Percentiles rank a stretch among this genome's conserved stretches.
phyloP scores from a whole-genome alignment of 2,329 filamentous ascomycete genomes.

The Xylariaceae sp. region DNA sequence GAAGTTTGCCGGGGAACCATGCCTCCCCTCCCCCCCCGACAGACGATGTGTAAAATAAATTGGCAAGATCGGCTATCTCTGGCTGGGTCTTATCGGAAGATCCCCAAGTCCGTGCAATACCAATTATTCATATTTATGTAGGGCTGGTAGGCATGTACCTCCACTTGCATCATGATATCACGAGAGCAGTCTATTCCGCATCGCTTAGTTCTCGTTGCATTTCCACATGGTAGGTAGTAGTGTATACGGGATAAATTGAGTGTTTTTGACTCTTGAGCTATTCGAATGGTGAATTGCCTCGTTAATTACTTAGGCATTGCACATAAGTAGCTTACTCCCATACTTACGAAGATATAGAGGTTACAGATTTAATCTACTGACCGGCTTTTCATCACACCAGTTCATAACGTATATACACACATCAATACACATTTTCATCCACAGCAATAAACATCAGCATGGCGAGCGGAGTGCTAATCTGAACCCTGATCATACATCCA shows the following conservation, averaged over 20 bases:
- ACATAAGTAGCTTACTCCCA: too few species aligned
- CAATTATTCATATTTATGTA: constrained; percentile 2
- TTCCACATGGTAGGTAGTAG: too few species aligned
- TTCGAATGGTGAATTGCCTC: not conserved
- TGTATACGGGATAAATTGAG: not conserved
- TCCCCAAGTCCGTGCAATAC: constrained; percentile 10
- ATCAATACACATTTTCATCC: not conserved
- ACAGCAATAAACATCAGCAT: not conserved
- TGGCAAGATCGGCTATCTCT: not conserved
- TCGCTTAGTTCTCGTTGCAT: too few species aligned
- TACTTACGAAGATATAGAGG: too few species aligned
- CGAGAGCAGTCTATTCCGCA: not conserved
- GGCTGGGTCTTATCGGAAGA: constrained; percentile 23
- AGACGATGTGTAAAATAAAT: not conserved
- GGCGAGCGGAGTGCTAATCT: not conserved
- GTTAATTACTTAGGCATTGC: too few species aligned
- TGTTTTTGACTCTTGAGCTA: not conserved
- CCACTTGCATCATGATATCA: not conserved
- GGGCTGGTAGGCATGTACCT: too few species aligned
- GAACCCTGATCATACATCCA: not conserved
- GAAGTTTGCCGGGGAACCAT: constrained; percentile 15
- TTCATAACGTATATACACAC: not conserved
- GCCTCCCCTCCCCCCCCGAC: not conserved
- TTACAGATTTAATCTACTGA: too few species aligned
- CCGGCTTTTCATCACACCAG: too few species aligned